Evolutionary conservation across 768 basidiomycete genomes (phyloP), one percentile per base, ranked within the genome.

Genomic region (Rhodotorula kratochvilovae): DNA sequence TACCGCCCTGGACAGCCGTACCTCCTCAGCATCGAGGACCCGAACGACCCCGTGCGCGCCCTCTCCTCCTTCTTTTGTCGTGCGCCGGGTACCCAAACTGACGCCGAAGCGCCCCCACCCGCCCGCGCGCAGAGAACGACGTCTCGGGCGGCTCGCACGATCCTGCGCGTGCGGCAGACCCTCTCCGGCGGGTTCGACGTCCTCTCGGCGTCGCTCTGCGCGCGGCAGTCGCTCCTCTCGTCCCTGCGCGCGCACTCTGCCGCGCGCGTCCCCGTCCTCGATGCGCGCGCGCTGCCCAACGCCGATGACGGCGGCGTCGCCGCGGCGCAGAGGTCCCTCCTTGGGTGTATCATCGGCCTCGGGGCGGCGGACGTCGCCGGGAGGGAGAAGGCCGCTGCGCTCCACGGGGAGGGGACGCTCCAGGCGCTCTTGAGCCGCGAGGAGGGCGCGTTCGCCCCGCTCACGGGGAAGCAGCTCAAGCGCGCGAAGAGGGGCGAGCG

Each of bases 21-120:
- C 70, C 81, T 90, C 73, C 81, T 99, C 58, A 89, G 87, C 10
- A 90, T 99, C 39, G 96, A 98, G 80, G 96, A 99, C 81, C 96
- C 96, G 19, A 89, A 88, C 23, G 93, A 97, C 81, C 81, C 85
- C 83, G 93, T 95, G 76, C 81, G 91, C 85, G n/a, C 23, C 29
- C 19, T 58, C 36, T 19, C 54, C 35, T 46, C 17, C 45, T 21
- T 46, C 19, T 51, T 55, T 31, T 35, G 27, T 36, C 21, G 29
- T 29, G 45, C 45, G 15, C 19, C 21, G n/a, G n/a, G 13, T 42
- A 15, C 8, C 7, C 46, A n/a, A 6, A 27, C n/a, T 8, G 23
- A n/a, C n/a, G n/a, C n/a, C n/a, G n/a, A n/a, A n/a, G n/a, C n/a
- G n/a, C n/a, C n/a, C n/a, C n/a, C n/a, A n/a, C n/a, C n/a, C n/a